Percentiles rank a stretch among this genome's conserved stretches.
These are phyloP conservation scores for Rhytidiadelphus loreus DNA, from an alignment of 225 moss, liverwort and hornwort genomes.

Conservation along the genomic window DNA sequence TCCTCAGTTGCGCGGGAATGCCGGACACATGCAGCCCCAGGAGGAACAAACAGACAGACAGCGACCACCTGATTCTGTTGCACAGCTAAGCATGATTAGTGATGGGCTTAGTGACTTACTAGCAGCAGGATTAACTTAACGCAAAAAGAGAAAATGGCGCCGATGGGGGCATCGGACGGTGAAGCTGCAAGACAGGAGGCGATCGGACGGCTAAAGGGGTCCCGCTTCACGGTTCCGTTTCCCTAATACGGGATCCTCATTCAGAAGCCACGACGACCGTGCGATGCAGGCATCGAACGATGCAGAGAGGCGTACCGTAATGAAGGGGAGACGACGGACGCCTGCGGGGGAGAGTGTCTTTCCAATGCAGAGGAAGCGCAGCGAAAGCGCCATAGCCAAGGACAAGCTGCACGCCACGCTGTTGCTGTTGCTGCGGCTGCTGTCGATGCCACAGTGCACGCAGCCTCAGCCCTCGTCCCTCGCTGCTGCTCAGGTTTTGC, in stretches of 20 bases:
- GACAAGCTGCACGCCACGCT: slow-evolving; percentile 5
- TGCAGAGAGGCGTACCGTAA: neutral
- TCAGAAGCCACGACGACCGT: neutral
- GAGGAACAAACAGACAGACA: neutral
- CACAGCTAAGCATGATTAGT: neutral
- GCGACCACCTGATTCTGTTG: neutral
- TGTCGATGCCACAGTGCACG: neutral
- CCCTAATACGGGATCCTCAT: neutral
- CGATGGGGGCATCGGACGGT: neutral
- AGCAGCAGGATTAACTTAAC: neutral
- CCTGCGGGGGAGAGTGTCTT: neutral
- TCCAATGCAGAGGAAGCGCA: neutral
- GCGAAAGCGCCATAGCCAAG: slow-evolving; percentile 19
- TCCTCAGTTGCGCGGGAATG: neutral
- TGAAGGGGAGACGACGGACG: neutral
- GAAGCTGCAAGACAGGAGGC: neutral
- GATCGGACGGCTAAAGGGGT: neutral
- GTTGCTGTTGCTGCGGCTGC: neutral
- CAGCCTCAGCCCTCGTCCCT: neutral
- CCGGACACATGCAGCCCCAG: no score
- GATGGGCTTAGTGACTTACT: neutral
- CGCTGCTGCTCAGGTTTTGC: neutral
- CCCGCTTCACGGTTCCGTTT: neutral
- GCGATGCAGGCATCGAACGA: neutral
- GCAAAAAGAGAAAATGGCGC: neutral